Conservation (phyloP, 352 stramenopile species). For the Globisporangium paroecandrum region DNA sequence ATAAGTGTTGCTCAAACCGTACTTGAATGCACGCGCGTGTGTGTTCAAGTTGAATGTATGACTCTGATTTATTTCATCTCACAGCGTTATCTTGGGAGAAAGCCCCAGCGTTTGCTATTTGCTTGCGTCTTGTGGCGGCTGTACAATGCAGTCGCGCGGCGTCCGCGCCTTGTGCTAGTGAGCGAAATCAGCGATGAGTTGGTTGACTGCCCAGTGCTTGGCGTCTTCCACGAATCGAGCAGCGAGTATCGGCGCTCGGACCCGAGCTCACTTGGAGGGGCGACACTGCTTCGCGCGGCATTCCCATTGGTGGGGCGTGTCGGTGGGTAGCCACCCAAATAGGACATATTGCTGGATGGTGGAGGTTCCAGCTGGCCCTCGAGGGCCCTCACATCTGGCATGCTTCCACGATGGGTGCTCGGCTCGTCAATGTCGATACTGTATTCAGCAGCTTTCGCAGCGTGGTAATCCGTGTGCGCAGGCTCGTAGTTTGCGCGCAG, state of each 20-base stretch:
- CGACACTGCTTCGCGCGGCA: background rate
- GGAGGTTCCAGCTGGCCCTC: conserved; percentile 7
- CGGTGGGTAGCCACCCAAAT: conserved; percentile 4
- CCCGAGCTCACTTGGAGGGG: conserved; percentile 24
- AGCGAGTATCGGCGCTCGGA: conserved; percentile 67
- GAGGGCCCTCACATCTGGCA: conserved; percentile 28
- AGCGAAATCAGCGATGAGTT: conserved; percentile 67
- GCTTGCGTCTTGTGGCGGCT: conserved; percentile 62
- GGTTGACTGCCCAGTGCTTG: conserved; percentile 41
- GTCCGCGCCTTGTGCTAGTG: conserved; percentile 65
- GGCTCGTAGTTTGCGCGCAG: conserved; percentile 67
- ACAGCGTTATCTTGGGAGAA: conserved; percentile 20
- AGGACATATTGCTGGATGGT: conserved; percentile 2
- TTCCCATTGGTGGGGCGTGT: conserved; percentile 5
- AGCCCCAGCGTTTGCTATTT: conserved; percentile 38
- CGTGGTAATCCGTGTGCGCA: conserved; percentile 66
- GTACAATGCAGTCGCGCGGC: conserved; percentile 54
- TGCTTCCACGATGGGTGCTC: conserved; percentile 33
- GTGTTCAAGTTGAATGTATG: background rate
- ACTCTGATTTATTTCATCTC: background rate
- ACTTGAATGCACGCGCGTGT: background rate
- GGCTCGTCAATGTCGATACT: conserved; percentile 40
- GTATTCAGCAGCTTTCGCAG: conserved; percentile 67
- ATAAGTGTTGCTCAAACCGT: no score
- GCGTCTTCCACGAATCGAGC: conserved; percentile 67